Evolutionary conservation across 1,139 yeast genomes (phyloP), one percentile per base, ranked within the genome.

Genomic region (Groenewaldozyma sp.): DNA sequence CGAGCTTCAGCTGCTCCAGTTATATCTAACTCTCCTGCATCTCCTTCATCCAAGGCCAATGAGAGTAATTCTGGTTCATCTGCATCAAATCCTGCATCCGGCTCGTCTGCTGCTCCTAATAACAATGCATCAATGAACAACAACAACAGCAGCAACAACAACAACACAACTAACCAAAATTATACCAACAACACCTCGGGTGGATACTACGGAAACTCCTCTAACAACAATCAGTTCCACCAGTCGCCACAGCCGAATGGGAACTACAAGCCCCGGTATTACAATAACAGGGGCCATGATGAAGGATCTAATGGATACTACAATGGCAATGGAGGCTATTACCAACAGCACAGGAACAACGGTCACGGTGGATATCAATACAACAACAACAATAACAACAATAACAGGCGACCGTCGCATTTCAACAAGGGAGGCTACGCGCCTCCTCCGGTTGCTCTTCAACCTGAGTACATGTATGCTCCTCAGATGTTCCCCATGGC

Each of bases 331-430:
- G 29, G n/a, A n/a, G 35, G 21, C 26, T 22, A 22, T 11, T 11
- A 22, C 26, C 14, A 13, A 31, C 18, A 14, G 18, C 34, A 14
- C 20, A 28, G 26, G 18, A 14, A 29, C n/a, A 40, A 28, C 21
- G 34, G 36, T 31, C n/a, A n/a, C n/a, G n/a, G n/a, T n/a, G n/a
- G n/a, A n/a, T n/a, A n/a, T n/a, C n/a, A n/a, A n/a, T 26, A 17
- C 32, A 31, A 32, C 22, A 38, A 34, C 19, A 35, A 42, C 36
- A 26, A 35, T 31, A 36, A 26, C 31, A 29, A 28, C 34, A 35
- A 20, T 36, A 42, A 39, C 33, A 41, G 48, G 24, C 44, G 49
- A 29, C 45, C 46, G 38, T 48, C 48, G 44, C 51, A 48, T 42
- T 44, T 44, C 45, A 47, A 42, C 44, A 38, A 45, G 32, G 48